Base-by-base conservation (phyloP, 2,329 filamentous ascomycete genomes). In the Sporothrix dimorphospora region DNA sequence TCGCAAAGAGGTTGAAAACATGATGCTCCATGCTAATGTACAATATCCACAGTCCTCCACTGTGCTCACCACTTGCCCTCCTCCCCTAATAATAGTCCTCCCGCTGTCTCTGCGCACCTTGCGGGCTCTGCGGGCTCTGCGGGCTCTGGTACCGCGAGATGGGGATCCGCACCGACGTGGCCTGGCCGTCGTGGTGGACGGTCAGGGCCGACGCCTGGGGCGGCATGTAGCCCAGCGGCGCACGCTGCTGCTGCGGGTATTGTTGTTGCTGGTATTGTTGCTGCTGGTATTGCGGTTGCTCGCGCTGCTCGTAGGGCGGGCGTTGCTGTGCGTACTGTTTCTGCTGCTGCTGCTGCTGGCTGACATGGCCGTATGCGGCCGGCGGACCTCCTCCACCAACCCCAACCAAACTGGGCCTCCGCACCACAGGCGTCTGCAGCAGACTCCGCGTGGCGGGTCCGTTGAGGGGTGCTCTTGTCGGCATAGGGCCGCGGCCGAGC, bases 111-210 rank as follows among this genome's bases (percentile, higher is more conserved):
- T n/a, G 40, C n/a, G 27, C 27, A 6, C 16, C n/a, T 12, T 49
- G 27, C 1, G 63, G 63, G 14, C 63, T 66, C 24, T 49, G 63
- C 12, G 63, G 63, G 14, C 63, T 66, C 24, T 49, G 63, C 12
- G 63, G 63, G 12, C 21, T 21, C 16, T 51, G 68, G 63, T 71
- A 57, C 45, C 71, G 71, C 27, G 73, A 34, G n/a, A 74, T 74
- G 9, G 73, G 73, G 8, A 74, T 71, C 14, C 73, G 73, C 69
- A 74, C 73, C n/a, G 69, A 70, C 49, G 71, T 74, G 1, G 69
- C 65, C 16, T 69, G 45, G 19, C 71, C 71, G 55, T 72, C 59
- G 5, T 42, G 66, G 71, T 61, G 69, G 42, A 72, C 65, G 1
- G 71, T 71, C 66, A 70, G 42, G 27, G 70, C 70, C 24, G 72